A percentile compares a stretch with the other conserved stretches of the same genome.
Evolutionary conservation across 805 yeast genomes (phyloP).

Genomic region (Pichia scutulata): DNA sequence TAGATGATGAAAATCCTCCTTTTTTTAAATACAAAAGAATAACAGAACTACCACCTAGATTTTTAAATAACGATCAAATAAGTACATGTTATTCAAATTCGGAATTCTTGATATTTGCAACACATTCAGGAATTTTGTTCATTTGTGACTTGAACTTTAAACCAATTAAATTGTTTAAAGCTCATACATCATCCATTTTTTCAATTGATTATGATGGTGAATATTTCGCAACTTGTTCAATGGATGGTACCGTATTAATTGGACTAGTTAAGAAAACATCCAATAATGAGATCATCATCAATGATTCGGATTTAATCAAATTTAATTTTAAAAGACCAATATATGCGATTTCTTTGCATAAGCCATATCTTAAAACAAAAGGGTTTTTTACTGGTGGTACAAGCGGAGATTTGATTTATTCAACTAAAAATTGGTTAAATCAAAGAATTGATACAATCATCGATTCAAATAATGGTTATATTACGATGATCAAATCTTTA

Average conservation of each 20-base stretch:
- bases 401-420: slow-evolving; percentile 70
- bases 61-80: slow-evolving; percentile 70
- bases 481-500: slow-evolving; percentile 56
- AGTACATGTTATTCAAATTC: slow-evolving; percentile 61
- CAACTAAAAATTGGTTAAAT: slow-evolving; percentile 83
- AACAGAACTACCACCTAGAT: slow-evolving; percentile 55
- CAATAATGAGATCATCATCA: not conserved
- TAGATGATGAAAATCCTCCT: slow-evolving; percentile 59
- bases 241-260: slow-evolving; percentile 88
- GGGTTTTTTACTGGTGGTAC: slow-evolving; percentile 84
- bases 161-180: slow-evolving; percentile 64
- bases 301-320: slow-evolving; percentile 54
- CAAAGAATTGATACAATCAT: slow-evolving; percentile 62
- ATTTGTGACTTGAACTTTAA: slow-evolving; percentile 53
- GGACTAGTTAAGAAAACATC: slow-evolving; percentile 50
- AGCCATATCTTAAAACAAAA: slow-evolving; percentile 51
- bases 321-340: slow-evolving; percentile 83
- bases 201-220: slow-evolving; percentile 66
- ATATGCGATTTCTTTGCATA: slow-evolving; percentile 77
- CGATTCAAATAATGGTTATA: slow-evolving; percentile 57
- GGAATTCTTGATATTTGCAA: slow-evolving; percentile 66
- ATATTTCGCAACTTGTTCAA: slow-evolving; percentile 78
- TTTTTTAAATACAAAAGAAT: slow-evolving; percentile 67
- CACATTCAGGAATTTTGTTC: slow-evolving; percentile 81
- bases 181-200: slow-evolving; percentile 79